Evolutionary conservation across 2,329 filamentous ascomycete genomes (phyloP), one percentile per base, ranked within the genome.

Genomic region (Claviceps sp.): DNA sequence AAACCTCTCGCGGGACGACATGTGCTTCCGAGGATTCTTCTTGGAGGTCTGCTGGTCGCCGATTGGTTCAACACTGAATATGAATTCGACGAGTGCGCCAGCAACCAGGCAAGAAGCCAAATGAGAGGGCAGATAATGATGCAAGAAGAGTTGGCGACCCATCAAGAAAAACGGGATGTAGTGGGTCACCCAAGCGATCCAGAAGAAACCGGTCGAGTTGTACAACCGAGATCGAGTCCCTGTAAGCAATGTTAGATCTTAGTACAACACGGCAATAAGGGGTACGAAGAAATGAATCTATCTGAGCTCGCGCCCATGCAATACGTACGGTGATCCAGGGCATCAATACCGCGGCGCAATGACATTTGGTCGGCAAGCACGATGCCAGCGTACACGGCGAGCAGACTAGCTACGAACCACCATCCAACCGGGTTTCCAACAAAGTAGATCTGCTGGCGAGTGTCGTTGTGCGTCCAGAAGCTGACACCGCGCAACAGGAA

Each of bases 161-260:
- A 98, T 98, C 57, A 96, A 81, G 73, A 83, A 98, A 76, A 98
- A 98, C 50, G 91, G 91, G 68, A 95, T 82, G 74, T 96, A 98
- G 68, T 98, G 93, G 2, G 89, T 91, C 14, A 88, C 89, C 93
- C 93, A 98, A 52, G 89, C 89, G 53, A 98, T 80, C 81, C 96
- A 97, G 75, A 98, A 94, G 79, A 98, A 98, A 24, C 93, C 93
- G 0, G 93, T 97, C 51, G 89, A 96, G 76, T 97, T 97, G 73
- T 98, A 98, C 48, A 98, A 78, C 57, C 90, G 89, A 24, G 87
- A 90, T 58, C 93, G 90, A 34, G 93, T 89, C 58, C 89, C 89
- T 85, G 20, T 64, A 48, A 45, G 4, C 47, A 52, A 51, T 47
- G 63, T 73, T 63, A 72, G 65, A 36, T 20, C 51, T 38, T 43